phyloP scores from a whole-genome alignment of 2,329 filamentous ascomycete species.

The Cladosporium sp. region DNA sequence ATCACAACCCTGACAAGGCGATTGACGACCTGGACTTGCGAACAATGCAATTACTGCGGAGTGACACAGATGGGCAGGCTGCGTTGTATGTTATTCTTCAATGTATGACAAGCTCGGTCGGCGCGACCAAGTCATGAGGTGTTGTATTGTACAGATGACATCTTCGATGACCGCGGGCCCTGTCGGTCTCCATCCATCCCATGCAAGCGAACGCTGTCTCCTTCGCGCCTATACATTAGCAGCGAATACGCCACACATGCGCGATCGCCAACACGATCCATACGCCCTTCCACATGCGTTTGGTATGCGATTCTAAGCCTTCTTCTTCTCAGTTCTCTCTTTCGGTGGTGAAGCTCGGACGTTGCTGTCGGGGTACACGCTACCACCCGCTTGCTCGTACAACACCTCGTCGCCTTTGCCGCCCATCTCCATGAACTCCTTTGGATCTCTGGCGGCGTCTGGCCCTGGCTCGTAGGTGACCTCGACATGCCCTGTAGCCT shows the following conservation, averaged over 20 bases:
- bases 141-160: neutral
- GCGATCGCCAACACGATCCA: neutral
- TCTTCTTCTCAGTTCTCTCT: neutral
- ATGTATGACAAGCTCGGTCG: neutral
- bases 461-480: slow-evolving; percentile 64
- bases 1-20: neutral
- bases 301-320: neutral
- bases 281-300: neutral
- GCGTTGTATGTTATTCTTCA: neutral
- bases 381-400: slow-evolving; percentile 62
- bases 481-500: slow-evolving; percentile 35
- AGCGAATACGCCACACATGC: neutral
- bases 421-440: slow-evolving; percentile 81
- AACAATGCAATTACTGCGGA: neutral
- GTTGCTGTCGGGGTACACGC: slow-evolving; percentile 33
- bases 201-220: neutral
- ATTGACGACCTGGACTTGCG: too few relatives aligned
- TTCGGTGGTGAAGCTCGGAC: slow-evolving; percentile 23
- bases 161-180: neutral
- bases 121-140: neutral
- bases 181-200: neutral
- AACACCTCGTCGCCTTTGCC: slow-evolving; percentile 81
- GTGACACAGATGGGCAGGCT: neutral
- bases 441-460: slow-evolving; percentile 63
- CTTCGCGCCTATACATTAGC: neutral